Evolutionary conservation across 352 stramenopile species (phyloP), one percentile per base, ranked within the genome.

Genomic region (Pythium scleroteichum): DNA sequence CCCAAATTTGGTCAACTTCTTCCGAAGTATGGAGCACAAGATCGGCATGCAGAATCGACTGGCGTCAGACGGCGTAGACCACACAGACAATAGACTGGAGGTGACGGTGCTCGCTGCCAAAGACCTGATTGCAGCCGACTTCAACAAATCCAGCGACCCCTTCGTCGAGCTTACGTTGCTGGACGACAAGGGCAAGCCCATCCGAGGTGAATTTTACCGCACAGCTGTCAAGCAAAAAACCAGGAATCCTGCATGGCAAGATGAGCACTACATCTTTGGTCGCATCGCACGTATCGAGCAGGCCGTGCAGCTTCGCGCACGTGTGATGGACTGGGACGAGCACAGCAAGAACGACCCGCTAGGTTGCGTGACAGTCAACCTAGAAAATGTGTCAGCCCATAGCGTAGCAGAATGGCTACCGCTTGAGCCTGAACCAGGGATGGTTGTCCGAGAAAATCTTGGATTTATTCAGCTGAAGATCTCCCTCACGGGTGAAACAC

Each of bases 1-100:
- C 5, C 74, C 77, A 12, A 89, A 88, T 49, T 63, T 92, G 20
- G 73, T 88, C 17, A 66, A 82, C 27, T 90, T 92, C 29, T 84
- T 92, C 56, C 78, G 78, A 44, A 80, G 62, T 22, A 38, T 72
- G 9, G 65, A 79, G 22, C 29, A 67, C 33, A 68, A 66, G 7
- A 64, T 87, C 20, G 64, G 66, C 1, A 63, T 72, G 2, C 69
- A 72, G 40, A 80, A 54, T 33, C 73, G 66, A 12, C 76, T 85
- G 6, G 77, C 76, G n/a, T 82, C 71, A 5, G 68, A 69, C 4
- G 73, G 55, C 5, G 59, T 70, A 3, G 78, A 89, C 27, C 79
- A 92, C 57, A 82, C 76, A 2, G 82, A 92, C 54, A 88, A 90
- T 33, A 78, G 82, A 1, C 66, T 92, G 27, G 82, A 92, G 58